These are phyloP conservation scores for Leptographium wingfieldii DNA, from an alignment of 2,329 filamentous ascomycete species.

Conservation along the genomic window DNA sequence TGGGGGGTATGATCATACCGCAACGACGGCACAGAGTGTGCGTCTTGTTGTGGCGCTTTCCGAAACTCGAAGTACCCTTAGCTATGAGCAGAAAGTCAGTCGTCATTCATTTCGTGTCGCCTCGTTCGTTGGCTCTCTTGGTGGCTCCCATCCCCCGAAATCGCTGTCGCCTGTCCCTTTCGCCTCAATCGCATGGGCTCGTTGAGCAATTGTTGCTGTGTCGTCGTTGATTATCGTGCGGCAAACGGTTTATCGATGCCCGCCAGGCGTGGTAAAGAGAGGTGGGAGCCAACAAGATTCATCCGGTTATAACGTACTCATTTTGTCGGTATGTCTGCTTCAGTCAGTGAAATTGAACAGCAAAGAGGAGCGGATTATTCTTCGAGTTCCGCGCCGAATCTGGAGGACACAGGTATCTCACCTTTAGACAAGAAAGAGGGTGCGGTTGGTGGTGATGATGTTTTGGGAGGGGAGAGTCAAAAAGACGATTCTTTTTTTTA, in stretches of 20 bases:
- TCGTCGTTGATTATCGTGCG: neutral
- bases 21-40: conserved; percentile 97
- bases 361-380: too few species aligned
- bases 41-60: conserved; percentile 83
- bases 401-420: neutral
- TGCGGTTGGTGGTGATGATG: conserved; percentile 2
- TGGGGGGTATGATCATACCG: conserved; percentile 51
- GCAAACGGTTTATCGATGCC: conserved; percentile 10
- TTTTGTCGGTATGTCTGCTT: conserved; percentile 33
- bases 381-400: neutral
- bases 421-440: conserved; percentile 6
- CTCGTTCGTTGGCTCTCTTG: neutral
- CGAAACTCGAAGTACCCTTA: conserved; percentile 42
- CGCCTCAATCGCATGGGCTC: conserved; percentile 14
- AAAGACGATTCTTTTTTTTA: conserved; percentile 1
- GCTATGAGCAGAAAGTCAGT: conserved; percentile 20
- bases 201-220: neutral
- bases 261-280: conserved; percentile 4
- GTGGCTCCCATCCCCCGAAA: neutral
- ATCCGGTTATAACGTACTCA: conserved; percentile 34
- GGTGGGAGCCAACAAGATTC: neutral
- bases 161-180: neutral
- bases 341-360: conserved; percentile 3
- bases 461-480: neutral
- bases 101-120: neutral